Conservation (phyloP, 139 green algal species). For the Nannochloris sp. region DNA sequence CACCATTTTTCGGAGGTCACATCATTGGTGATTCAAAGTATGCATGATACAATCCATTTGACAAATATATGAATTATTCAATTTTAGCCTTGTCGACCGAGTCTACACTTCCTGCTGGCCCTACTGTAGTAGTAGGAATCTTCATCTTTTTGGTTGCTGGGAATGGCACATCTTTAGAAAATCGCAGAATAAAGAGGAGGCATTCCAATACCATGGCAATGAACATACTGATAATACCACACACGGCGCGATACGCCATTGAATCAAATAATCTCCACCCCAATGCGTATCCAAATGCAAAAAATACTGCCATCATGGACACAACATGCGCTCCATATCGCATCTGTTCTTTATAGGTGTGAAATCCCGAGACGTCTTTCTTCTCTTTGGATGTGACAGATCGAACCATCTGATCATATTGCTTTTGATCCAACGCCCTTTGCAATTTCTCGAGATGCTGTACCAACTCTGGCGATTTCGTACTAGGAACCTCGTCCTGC, state of each 20-base stretch:
- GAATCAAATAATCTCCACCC: slow-evolving; percentile 18
- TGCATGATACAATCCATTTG: slow-evolving; percentile 13
- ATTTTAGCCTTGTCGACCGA: background rate
- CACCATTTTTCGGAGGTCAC: slow-evolving; percentile 77
- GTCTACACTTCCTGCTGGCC: background rate
- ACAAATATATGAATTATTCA: background rate
- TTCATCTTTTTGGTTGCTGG: background rate
- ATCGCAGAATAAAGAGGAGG: slow-evolving; percentile 53
- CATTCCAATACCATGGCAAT: slow-evolving; percentile 55
- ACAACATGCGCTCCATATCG: slow-evolving; percentile 67
- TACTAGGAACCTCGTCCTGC: slow-evolving; percentile 1
- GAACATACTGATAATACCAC: slow-evolving; percentile 39
- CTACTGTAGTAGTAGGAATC: background rate
- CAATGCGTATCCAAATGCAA: slow-evolving; percentile 49
- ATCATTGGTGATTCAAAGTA: slow-evolving; percentile 84
- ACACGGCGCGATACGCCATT: slow-evolving; percentile 32
- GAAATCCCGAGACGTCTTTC: slow-evolving; percentile 22
- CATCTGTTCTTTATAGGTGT: slow-evolving; percentile 54
- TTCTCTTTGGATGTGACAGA: slow-evolving; percentile 39
- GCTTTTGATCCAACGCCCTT: slow-evolving; percentile 39
- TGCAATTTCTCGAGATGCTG: slow-evolving; percentile 38
- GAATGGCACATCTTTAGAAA: slow-evolving; percentile 4
- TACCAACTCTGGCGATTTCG: slow-evolving; percentile 35
- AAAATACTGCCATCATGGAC: slow-evolving; percentile 69
- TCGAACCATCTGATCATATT: slow-evolving; percentile 36